Evolutionary conservation across 345 rosid genomes (phyloP).

Genomic region (Eucalyptus brandiana): DNA sequence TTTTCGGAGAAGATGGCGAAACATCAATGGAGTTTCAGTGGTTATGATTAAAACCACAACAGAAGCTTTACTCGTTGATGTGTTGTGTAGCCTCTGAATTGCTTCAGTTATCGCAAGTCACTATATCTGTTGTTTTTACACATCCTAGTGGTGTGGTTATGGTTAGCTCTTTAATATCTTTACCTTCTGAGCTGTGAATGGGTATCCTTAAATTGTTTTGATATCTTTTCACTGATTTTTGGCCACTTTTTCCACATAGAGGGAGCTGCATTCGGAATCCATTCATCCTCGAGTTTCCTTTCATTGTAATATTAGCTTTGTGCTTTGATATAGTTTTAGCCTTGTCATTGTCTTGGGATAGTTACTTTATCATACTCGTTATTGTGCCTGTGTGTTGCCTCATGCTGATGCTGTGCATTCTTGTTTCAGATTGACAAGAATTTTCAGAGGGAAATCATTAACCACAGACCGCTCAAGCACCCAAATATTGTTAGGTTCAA

Average conservation of each 20-base stretch:
- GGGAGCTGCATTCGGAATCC: too few species aligned
- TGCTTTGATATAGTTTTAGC: neutral
- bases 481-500: too few species aligned
- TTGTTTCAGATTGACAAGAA: conserved; percentile 74
- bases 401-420: neutral
- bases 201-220: too few species aligned
- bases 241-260: too few species aligned
- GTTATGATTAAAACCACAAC: neutral
- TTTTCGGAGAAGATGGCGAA: neutral
- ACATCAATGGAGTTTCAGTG: neutral
- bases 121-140: neutral
- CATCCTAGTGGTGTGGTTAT: neutral
- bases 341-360: too few species aligned
- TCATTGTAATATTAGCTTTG: neutral
- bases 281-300: neutral
- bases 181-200: too few species aligned
- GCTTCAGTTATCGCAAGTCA: neutral
- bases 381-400: neutral
- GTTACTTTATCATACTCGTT: neutral
- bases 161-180: neutral
- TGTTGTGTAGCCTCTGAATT: neutral
- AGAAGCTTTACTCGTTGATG: neutral
- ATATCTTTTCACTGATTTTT: too few species aligned
- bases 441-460: conserved; percentile 86
- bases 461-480: conserved; percentile 74